These are phyloP conservation scores for Exophiala sp. DNA, from an alignment of 2,329 filamentous ascomycete species.

Conservation along the genomic window DNA sequence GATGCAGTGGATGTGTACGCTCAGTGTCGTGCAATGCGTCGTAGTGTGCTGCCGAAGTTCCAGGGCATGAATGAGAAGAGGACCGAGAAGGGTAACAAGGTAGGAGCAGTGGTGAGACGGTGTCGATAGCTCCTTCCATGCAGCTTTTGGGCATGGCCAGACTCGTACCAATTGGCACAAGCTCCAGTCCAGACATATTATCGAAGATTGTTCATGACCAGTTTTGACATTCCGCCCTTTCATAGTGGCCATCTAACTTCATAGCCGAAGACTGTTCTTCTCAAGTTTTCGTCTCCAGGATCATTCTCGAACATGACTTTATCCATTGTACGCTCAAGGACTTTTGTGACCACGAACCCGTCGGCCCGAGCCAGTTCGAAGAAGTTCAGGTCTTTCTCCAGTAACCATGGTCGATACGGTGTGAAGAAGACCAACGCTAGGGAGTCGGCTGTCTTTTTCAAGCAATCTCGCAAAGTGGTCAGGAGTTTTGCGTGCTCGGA, in stretches of 20 bases:
- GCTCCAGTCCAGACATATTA: no score
- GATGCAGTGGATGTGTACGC: no score
- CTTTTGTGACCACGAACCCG: constrained; percentile 74
- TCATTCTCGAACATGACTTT: constrained; percentile 87
- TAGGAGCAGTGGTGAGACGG: background rate
- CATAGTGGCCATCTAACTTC: constrained; percentile 59
- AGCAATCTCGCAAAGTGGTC: constrained; percentile 64
- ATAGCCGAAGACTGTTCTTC: constrained; percentile 80
- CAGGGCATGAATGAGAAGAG: no score
- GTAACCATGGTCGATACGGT: constrained; percentile 86
- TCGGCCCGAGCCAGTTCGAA: constrained; percentile 70
- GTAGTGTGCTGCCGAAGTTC: no score
- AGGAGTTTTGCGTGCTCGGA: constrained; percentile 78
- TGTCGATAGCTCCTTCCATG: no score
- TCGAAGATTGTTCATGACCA: background rate
- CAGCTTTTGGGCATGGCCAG: no score
- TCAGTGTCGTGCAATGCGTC: no score
- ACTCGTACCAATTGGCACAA: no score
- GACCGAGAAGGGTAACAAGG: no score
- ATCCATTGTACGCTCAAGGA: constrained; percentile 78
- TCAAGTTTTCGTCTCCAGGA: constrained; percentile 74
- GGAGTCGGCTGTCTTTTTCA: constrained; percentile 55
- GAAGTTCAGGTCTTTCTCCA: constrained; percentile 79
- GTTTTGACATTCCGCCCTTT: background rate
- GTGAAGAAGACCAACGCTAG: constrained; percentile 88